Evolutionary conservation across 495 filamentous ascomycete genomes (phyloP).

Genomic region (Podospora anserina): DNA sequence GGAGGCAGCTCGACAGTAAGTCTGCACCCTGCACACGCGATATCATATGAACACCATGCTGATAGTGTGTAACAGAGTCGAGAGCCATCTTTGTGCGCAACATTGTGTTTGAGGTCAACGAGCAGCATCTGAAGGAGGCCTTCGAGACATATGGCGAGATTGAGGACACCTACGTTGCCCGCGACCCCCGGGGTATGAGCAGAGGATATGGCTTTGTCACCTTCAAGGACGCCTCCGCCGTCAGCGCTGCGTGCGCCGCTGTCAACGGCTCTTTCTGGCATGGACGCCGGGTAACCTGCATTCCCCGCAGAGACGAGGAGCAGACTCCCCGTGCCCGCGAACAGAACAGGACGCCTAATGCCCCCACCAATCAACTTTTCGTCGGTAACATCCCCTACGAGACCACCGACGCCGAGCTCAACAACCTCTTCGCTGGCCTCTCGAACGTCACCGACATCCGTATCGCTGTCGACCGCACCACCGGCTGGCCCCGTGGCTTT

Average conservation of each 20-base stretch:
- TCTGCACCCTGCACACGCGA: not conserved
- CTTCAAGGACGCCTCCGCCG: constrained; percentile 57
- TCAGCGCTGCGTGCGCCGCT: constrained; percentile 58
- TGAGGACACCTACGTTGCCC: constrained; percentile 51
- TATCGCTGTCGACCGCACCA: constrained; percentile 83
- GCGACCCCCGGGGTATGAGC: constrained; percentile 72
- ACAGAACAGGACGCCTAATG: constrained; percentile 12
- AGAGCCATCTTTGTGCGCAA: constrained; percentile 72
- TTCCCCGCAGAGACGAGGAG: constrained; percentile 41
- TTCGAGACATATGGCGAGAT: constrained; percentile 67
- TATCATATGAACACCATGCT: not conserved
- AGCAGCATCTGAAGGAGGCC: constrained; percentile 63
- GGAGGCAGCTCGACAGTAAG: not conserved
- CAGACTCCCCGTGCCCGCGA: not conserved
- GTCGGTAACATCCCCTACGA: constrained; percentile 90
- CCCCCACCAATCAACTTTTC: constrained; percentile 67
- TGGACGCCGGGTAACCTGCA: constrained; percentile 68
- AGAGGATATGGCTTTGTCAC: constrained; percentile 84
- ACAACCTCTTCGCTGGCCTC: constrained; percentile 71
- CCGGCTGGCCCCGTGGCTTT: constrained; percentile 85
- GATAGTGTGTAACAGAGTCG: not conserved
- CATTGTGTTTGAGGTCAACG: constrained; percentile 77
- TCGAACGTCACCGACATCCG: constrained; percentile 74
- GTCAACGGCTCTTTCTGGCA: constrained; percentile 70
- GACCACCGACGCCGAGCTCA: constrained; percentile 82